phyloP scores from a whole-genome alignment of 257 asterid species.

The Prunella vulgaris region DNA sequence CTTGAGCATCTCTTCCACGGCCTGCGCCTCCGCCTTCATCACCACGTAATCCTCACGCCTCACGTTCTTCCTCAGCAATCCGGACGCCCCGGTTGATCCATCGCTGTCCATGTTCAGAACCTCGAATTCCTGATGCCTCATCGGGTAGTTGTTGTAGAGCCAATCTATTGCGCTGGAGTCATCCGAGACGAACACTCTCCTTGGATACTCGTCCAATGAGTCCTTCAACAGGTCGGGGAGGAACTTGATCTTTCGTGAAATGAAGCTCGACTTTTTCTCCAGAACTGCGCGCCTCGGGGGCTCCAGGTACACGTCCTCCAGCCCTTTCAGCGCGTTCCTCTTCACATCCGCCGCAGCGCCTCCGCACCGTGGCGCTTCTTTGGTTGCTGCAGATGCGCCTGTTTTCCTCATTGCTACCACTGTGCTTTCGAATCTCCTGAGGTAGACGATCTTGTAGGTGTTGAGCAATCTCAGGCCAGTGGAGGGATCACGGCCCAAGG shows the following conservation, averaged over 20 bases:
- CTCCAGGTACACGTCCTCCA: constrained; percentile 54
- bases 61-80: constrained; percentile 49
- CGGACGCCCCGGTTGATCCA: constrained; percentile 44
- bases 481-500: constrained; percentile 39
- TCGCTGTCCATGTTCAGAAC: constrained; percentile 24
- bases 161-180: constrained; percentile 48
- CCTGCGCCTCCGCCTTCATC: constrained; percentile 83
- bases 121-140: constrained; percentile 56
- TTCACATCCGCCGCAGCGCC: constrained; percentile 28
- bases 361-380: constrained; percentile 21
- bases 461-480: constrained; percentile 25
- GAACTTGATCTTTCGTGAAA: constrained; percentile 48
- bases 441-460: constrained; percentile 47
- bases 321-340: constrained; percentile 33
- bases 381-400: background rate
- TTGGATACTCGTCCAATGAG: constrained; percentile 44
- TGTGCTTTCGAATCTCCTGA: constrained; percentile 45
- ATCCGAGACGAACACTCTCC: constrained; percentile 62
- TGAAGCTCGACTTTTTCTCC: constrained; percentile 20
- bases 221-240: constrained; percentile 67
- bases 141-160: constrained; percentile 65
- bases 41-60: constrained; percentile 64
- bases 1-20: constrained; percentile 62
- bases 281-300: constrained; percentile 33
- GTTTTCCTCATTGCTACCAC: constrained; percentile 58